Evolutionary conservation across 148 eudicot species (phyloP), one percentile per base, ranked within the genome.

Genomic region (Vaccinium corymbosum): DNA sequence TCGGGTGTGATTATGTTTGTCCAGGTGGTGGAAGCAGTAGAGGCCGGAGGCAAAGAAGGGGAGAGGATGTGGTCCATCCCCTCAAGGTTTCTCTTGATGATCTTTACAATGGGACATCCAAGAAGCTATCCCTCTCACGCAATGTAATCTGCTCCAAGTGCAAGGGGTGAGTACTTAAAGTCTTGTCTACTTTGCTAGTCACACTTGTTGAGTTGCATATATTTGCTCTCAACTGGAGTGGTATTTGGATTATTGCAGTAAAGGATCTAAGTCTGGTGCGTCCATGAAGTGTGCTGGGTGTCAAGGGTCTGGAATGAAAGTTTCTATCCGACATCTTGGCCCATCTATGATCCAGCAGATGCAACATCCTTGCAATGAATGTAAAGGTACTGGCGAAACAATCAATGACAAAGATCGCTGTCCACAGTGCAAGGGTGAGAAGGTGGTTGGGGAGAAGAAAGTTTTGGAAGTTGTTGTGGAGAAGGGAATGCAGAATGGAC

Each of bases 341-440:
- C 92, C 92, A 3, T 87, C 91, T 78, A 90, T 90, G 92, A 89
- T 89, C 70, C 92, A 90, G 81, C 92, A 90, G 87, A 90, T 90
- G 92, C 92, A 90, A 79, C 92, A 90, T 85, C 87, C 91, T 86
- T 90, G 92, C 73, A 87, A 89, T 80, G 91, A 89, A 46, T 90
- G 92, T 46, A 90, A 89, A 82, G 92, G 92, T 62, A 87, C 92
- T 72, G 92, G 92, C 78, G 92, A 90, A 78, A 87, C 89, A 14
- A 90, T 90, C 74, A 90, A 12, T 62, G 91, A 90, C 85, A 90
- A 82, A 79, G 92, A 90, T 79, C 85, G 92, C 59, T 90, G 92
- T 88, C 82, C 90, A 14, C 91, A 87, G 80, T 90, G 91, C 86
- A 90, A 90, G 87, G 92, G 92, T 83, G 87, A 87, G 15, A 90